Conservation (phyloP, 768 basidiomycete species). For the Aureoboletus auriporus region DNA sequence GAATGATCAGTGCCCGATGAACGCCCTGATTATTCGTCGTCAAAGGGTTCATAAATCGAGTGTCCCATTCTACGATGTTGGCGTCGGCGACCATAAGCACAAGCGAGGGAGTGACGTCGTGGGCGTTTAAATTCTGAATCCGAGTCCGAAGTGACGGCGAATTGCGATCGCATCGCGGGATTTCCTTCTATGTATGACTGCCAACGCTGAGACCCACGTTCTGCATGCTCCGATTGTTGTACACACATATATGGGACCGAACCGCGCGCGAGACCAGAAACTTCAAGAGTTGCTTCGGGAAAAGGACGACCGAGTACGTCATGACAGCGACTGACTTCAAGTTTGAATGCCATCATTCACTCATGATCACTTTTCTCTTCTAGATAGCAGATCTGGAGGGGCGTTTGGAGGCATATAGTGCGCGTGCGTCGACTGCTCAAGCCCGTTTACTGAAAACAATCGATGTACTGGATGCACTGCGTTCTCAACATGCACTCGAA, state of each 20-base stretch:
- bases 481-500: conserved; percentile 38
- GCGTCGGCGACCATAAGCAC: conserved; percentile 2
- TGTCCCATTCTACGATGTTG: conserved; percentile 20
- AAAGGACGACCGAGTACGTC: conserved; percentile 27
- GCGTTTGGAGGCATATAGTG: conserved; percentile 33
- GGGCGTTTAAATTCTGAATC: too few species aligned
- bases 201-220: not conserved
- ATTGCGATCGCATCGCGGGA: not conserved
- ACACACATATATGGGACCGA: conserved; percentile 24
- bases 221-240: conserved; percentile 4
- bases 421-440: conserved; percentile 41
- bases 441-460: conserved; percentile 46
- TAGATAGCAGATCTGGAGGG: conserved; percentile 29
- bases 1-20: conserved; percentile 66
- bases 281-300: conserved; percentile 19
- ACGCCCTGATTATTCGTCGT: not conserved
- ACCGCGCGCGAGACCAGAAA: conserved; percentile 14
- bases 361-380: not conserved
- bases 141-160: too few species aligned
- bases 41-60: conserved; percentile 21
- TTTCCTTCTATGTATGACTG: conserved; percentile 18
- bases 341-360: not conserved
- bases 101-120: not conserved
- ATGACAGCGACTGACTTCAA: not conserved
- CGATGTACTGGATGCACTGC: conserved; percentile 45